A percentile compares a stretch with the other conserved stretches of the same genome.
phyloP scores from a whole-genome alignment of 1,139 yeast species.

The Debaryomycetaceae sp. region DNA sequence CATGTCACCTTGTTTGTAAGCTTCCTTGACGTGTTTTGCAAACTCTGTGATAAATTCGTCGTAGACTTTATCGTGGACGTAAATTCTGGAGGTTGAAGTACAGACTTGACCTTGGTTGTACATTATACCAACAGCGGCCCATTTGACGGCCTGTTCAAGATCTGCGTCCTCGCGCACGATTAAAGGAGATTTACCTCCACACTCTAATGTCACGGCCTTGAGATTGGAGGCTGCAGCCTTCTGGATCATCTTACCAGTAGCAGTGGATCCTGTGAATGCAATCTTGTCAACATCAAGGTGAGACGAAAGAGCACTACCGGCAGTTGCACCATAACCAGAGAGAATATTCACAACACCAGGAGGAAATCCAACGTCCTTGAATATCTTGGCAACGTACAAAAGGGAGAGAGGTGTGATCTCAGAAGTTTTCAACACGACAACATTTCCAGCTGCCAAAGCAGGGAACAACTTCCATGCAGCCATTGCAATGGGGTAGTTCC shows the following conservation, averaged over 20 bases:
- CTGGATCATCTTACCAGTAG: slow-evolving; percentile 61
- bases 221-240: slow-evolving; percentile 53
- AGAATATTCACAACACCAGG: slow-evolving; percentile 64
- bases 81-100: slow-evolving; percentile 45
- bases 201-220: slow-evolving; percentile 82
- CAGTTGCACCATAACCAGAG: slow-evolving; percentile 53
- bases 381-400: slow-evolving; percentile 49
- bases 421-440: slow-evolving; percentile 61
- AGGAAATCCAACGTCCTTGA: slow-evolving; percentile 68
- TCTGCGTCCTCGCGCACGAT: slow-evolving; percentile 73
- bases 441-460: slow-evolving; percentile 67
- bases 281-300: slow-evolving; percentile 59
- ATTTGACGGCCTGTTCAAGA: slow-evolving; percentile 74
- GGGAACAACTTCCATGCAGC: slow-evolving; percentile 63
- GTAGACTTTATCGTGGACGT: slow-evolving; percentile 40
- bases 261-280: slow-evolving; percentile 64
- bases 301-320: slow-evolving; percentile 57
- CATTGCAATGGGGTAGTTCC: slow-evolving; percentile 61
- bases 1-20: slow-evolving; percentile 58
- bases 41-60: slow-evolving; percentile 48
- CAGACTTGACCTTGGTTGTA: slow-evolving; percentile 61
- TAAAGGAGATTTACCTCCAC: slow-evolving; percentile 89
- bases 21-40: slow-evolving; percentile 30
- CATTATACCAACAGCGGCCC: slow-evolving; percentile 83
- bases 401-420: slow-evolving; percentile 66